phyloP scores from a whole-genome alignment of 345 rosid genomes.

The Pistacia atlantica region DNA sequence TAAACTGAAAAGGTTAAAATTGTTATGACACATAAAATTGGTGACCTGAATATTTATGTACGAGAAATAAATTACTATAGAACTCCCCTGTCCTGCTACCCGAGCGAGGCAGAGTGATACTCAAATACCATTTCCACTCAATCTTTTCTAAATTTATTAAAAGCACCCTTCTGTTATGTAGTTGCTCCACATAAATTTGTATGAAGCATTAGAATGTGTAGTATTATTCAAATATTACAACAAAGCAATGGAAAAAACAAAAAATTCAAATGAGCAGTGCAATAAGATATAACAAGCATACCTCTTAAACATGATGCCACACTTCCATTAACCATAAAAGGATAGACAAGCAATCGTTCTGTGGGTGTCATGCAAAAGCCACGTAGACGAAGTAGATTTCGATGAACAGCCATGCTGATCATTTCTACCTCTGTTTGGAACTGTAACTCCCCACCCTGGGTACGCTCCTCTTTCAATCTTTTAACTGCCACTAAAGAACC shows the following conservation, averaged over 20 bases:
- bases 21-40: not conserved
- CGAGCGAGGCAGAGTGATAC: too few relatives aligned
- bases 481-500: conserved; percentile 83
- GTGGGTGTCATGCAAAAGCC: conserved; percentile 98
- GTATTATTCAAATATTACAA: not conserved
- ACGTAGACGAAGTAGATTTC: conserved; percentile 78
- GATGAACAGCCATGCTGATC: conserved; percentile 95
- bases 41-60: not conserved
- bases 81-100: too few relatives aligned
- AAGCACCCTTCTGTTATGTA: too few relatives aligned
- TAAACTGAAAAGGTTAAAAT: conserved; percentile 4
- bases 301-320: conserved; percentile 96
- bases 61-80: not conserved
- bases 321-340: conserved; percentile 90
- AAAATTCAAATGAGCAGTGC: not conserved
- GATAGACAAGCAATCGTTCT: conserved; percentile 88
- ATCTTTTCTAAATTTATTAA: too few relatives aligned
- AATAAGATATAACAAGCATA: conserved; percentile 26
- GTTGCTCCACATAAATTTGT: too few relatives aligned
- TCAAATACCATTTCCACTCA: too few relatives aligned
- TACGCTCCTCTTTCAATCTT: conserved; percentile 88
- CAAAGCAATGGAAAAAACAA: not conserved
- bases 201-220: too few relatives aligned
- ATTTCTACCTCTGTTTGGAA: conserved; percentile 95
- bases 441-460: conserved; percentile 82